These are phyloP conservation scores for Pleurotus platypus DNA, from an alignment of 768 basidiomycete species.

Conservation along the genomic window DNA sequence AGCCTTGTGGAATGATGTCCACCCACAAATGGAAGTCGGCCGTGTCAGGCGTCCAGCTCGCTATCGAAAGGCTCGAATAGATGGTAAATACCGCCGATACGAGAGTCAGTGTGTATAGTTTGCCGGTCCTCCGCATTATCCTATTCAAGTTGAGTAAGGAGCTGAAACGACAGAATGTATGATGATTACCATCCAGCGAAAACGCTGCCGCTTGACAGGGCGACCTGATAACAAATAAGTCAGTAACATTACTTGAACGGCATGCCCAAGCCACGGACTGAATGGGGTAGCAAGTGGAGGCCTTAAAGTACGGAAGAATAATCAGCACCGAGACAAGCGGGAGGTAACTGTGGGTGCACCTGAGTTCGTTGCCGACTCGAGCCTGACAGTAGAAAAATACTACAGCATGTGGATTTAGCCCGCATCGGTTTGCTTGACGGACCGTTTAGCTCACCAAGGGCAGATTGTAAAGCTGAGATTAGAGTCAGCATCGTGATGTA, in stretches of 20 bases:
- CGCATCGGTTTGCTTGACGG: not conserved
- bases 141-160: constrained; percentile 28
- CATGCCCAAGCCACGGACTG: constrained; percentile 42
- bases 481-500: constrained; percentile 9
- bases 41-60: constrained; percentile 63
- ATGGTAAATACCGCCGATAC: constrained; percentile 58
- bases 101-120: constrained; percentile 75
- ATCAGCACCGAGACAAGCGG: constrained; percentile 11
- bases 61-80: constrained; percentile 56
- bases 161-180: constrained; percentile 4
- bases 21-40: constrained; percentile 66
- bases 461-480: constrained; percentile 70
- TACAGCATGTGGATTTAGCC: constrained; percentile 21
- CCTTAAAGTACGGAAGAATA: constrained; percentile 37
- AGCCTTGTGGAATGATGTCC: constrained; percentile 77
- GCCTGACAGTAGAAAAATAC: constrained; percentile 83
- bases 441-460: constrained; percentile 58
- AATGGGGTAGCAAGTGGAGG: constrained; percentile 86
- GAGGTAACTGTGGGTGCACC: constrained; percentile 40
- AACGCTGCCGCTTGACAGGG: constrained; percentile 82
- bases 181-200: constrained; percentile 75
- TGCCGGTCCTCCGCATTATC: constrained; percentile 85
- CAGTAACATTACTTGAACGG: constrained; percentile 13
- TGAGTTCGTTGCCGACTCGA: constrained; percentile 63
- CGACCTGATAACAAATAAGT: constrained; percentile 44